phyloP scores from a whole-genome alignment of 1,284 basidiomycete genomes.

The Singerocomus rubriflavus region DNA sequence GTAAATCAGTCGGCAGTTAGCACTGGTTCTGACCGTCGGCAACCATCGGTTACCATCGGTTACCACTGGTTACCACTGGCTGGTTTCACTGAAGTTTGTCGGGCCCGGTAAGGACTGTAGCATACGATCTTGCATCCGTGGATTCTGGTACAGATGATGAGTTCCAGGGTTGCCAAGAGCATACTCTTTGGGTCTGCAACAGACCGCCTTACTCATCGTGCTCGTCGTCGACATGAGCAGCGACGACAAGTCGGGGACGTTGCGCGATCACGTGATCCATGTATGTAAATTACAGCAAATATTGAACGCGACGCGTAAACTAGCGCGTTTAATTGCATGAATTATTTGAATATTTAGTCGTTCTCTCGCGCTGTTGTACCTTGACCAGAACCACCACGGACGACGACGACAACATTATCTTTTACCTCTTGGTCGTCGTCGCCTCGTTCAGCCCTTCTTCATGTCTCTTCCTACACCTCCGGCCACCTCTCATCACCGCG shows the following conservation, averaged over 20 bases:
- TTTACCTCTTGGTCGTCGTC: slow-evolving; percentile 14
- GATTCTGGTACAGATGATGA: not conserved
- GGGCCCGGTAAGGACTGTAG: too few relatives aligned
- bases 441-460: slow-evolving; percentile 1
- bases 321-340: slow-evolving; percentile 34
- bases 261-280: slow-evolving; percentile 17
- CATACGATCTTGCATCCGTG: slow-evolving; percentile 2
- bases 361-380: not conserved
- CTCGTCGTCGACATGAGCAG: not conserved
- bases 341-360: slow-evolving; percentile 32
- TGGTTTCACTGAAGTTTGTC: too few relatives aligned
- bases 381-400: slow-evolving; percentile 19
- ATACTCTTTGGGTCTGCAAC: not conserved
- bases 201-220: not conserved
- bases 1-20: too few relatives aligned
- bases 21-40: too few relatives aligned
- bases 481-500: slow-evolving; percentile 53
- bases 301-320: slow-evolving; percentile 37
- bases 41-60: too few relatives aligned
- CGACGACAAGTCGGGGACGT: too few relatives aligned
- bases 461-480: slow-evolving; percentile 65
- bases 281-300: slow-evolving; percentile 26
- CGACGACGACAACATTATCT: slow-evolving; percentile 14
- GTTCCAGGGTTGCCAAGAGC: too few relatives aligned
- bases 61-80: too few relatives aligned